Evolutionary conservation across 768 basidiomycete species (phyloP).

Genomic region (Russula ochroleuca): DNA sequence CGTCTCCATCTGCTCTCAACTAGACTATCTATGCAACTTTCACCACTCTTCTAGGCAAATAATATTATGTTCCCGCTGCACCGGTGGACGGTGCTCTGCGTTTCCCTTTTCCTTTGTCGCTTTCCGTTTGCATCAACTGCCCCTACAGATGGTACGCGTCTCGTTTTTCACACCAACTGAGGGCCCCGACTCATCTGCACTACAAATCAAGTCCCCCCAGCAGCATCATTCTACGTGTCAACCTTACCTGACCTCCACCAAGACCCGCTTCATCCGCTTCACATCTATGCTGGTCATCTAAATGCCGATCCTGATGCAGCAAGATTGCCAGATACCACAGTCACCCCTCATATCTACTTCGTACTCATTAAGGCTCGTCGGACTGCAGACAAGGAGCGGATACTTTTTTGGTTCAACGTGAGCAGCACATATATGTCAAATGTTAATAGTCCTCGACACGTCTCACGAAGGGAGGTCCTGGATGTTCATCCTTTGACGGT

Average conservation of each 20-base stretch:
- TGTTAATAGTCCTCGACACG: not conserved
- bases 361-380: constrained; percentile 84
- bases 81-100: not conserved
- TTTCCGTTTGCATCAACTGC: constrained; percentile 9
- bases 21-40: constrained; percentile 1
- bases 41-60: not conserved
- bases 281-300: constrained; percentile 81
- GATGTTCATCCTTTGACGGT: constrained; percentile 96
- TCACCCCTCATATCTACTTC: constrained; percentile 81
- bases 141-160: constrained; percentile 25
- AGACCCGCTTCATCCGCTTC: constrained; percentile 64
- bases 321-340: constrained; percentile 49
- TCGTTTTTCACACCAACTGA: not conserved
- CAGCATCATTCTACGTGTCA: constrained; percentile 80
- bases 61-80: constrained; percentile 3
- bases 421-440: constrained; percentile 29
- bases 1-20: not conserved
- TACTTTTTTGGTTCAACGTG: constrained; percentile 98
- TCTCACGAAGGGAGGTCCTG: constrained; percentile 76
- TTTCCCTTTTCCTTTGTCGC: not conserved
- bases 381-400: constrained; percentile 80
- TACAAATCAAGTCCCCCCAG: constrained; percentile 57
- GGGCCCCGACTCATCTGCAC: not conserved
- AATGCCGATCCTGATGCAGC: constrained; percentile 66
- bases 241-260: constrained; percentile 72